Evolutionary conservation across 768 basidiomycete genomes (phyloP).

Genomic region (Collybia sp.): DNA sequence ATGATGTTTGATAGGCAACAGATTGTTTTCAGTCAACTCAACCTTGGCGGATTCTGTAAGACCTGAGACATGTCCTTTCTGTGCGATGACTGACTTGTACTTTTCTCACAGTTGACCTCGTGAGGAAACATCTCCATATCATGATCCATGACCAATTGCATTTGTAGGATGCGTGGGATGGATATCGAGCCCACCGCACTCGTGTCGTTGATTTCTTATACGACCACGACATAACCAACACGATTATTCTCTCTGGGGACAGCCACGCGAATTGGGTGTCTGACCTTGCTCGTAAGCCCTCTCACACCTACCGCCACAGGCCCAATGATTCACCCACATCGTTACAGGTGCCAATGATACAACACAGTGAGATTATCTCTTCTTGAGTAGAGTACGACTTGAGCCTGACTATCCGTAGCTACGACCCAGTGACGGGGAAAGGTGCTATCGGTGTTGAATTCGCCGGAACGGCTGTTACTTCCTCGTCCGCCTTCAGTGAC

Average conservation of each 20-base stretch:
- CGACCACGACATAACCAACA: constrained; percentile 45
- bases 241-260: constrained; percentile 54
- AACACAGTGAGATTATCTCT: constrained; percentile 21
- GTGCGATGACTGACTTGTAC: too few species aligned
- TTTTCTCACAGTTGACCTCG: constrained; percentile 15
- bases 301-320: constrained; percentile 1
- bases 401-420: constrained; percentile 21
- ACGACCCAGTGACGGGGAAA: constrained; percentile 40
- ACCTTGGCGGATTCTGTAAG: constrained; percentile 31
- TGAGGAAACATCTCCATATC: constrained; percentile 5
- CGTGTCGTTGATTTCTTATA: constrained; percentile 49
- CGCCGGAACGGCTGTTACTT: constrained; percentile 57
- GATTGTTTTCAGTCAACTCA: constrained; percentile 49
- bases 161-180: constrained; percentile 51
- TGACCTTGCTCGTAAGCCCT: constrained; percentile 43
- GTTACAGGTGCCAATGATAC: constrained; percentile 44
- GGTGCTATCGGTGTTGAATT: constrained; percentile 58
- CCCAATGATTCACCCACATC: not conserved
- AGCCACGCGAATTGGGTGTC: constrained; percentile 61
- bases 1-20: constrained; percentile 36
- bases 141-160: not conserved
- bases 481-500: constrained; percentile 40
- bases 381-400: not conserved
- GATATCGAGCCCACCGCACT: constrained; percentile 50
- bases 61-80: constrained; percentile 2